Evolutionary conservation across 1,284 basidiomycete species (phyloP).

Genomic region (Malassezia brasiliensis): DNA sequence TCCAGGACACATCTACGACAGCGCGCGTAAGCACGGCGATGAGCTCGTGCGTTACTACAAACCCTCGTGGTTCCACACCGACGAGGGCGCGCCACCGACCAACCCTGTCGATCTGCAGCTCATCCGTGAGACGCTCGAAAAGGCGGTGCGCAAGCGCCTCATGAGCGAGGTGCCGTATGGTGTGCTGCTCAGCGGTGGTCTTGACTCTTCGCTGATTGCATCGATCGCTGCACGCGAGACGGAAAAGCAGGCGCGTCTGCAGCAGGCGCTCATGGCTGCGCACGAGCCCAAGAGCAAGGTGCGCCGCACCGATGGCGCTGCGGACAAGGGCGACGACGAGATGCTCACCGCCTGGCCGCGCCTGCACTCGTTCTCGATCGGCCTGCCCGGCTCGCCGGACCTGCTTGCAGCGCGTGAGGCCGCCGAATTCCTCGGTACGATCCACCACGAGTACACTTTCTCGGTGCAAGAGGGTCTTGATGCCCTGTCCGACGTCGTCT

Average conservation of each 20-base stretch:
- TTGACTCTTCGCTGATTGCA: slow-evolving; percentile 93
- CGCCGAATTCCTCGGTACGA: slow-evolving; percentile 83
- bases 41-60: slow-evolving; percentile 48
- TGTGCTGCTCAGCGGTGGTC: slow-evolving; percentile 84
- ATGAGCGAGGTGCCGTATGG: slow-evolving; percentile 99
- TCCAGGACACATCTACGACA: slow-evolving; percentile 69
- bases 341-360: slow-evolving; percentile 74
- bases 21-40: slow-evolving; percentile 35
- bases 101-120: slow-evolving; percentile 59
- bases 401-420: slow-evolving; percentile 86
- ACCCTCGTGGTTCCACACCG: slow-evolving; percentile 48
- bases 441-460: slow-evolving; percentile 96
- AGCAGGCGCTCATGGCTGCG: slow-evolving; percentile 49
- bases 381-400: slow-evolving; percentile 89
- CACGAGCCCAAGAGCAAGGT: slow-evolving; percentile 25
- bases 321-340: slow-evolving; percentile 40
- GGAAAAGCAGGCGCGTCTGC: slow-evolving; percentile 59
- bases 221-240: slow-evolving; percentile 94
- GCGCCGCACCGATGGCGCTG: slow-evolving; percentile 11
- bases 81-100: slow-evolving; percentile 57
- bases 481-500: slow-evolving; percentile 93
- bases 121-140: slow-evolving; percentile 65
- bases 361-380: slow-evolving; percentile 95
- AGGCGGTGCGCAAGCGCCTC: slow-evolving; percentile 83
- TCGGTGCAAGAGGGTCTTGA: slow-evolving; percentile 97